A percentile compares a stretch with the other conserved stretches of the same genome.
phyloP scores from a whole-genome alignment of 192 early-diverging fungal genomes.

The Podochytrium sp. region DNA sequence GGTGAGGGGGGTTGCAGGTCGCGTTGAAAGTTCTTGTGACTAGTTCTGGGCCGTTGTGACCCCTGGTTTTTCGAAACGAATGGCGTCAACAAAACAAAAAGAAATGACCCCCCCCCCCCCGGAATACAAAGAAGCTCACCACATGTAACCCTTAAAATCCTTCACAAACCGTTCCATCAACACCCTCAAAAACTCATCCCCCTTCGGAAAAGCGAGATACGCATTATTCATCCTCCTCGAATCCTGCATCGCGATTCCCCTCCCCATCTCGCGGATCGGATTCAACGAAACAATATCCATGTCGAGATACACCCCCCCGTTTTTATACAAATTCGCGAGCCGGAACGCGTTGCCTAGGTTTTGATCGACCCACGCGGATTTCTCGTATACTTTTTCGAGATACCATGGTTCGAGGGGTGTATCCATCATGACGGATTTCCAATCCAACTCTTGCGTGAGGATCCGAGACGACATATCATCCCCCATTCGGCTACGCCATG shows the following conservation, averaged over 20 bases:
- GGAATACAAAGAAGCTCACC: not conserved
- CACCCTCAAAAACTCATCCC: slow-evolving; percentile 38
- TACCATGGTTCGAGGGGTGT: slow-evolving; percentile 45
- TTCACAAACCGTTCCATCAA: slow-evolving; percentile 45
- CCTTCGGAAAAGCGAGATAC: slow-evolving; percentile 33
- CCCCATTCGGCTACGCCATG: not conserved
- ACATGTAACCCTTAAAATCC: slow-evolving; percentile 36
- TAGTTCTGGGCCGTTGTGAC: slow-evolving; percentile 11
- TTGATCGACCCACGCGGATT: slow-evolving; percentile 41
- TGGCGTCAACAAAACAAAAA: not conserved
- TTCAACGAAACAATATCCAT: slow-evolving; percentile 48
- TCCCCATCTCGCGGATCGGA: slow-evolving; percentile 23
- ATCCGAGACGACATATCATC: not conserved
- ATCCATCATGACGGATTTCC: slow-evolving; percentile 3
- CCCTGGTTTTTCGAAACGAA: too few relatives aligned
- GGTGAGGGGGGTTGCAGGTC: not conserved
- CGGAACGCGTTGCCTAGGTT: slow-evolving; percentile 49
- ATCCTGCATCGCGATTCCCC: slow-evolving; percentile 40
- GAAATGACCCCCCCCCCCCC: too few relatives aligned
- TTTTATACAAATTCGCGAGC: slow-evolving; percentile 36
- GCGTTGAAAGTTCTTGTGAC: slow-evolving; percentile 7
- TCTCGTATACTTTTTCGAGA: not conserved
- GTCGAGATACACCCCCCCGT: slow-evolving; percentile 46
- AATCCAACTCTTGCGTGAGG: slow-evolving; percentile 15
- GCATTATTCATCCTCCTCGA: slow-evolving; percentile 39